Conservation (phyloP, 257 asterid species). For the Solanum rostratum region DNA sequence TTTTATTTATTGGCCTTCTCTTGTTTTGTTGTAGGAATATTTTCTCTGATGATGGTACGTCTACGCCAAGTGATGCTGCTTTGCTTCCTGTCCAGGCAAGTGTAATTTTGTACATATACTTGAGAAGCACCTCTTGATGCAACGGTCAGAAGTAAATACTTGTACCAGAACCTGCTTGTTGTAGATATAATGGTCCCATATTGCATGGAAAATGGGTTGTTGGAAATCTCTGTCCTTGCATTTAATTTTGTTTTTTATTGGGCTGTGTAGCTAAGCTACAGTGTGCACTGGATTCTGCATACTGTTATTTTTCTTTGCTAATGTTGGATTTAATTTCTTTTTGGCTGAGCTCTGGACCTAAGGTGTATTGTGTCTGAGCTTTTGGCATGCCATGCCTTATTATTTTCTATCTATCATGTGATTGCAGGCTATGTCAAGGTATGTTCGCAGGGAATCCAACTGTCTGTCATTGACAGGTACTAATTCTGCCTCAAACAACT, state of each 20-base stretch:
- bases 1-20: neutral
- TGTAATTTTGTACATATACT: slow-evolving; percentile 3
- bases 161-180: neutral
- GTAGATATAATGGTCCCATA: neutral
- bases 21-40: slow-evolving; percentile 44
- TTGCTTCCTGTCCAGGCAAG: slow-evolving; percentile 78
- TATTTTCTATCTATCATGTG: neutral
- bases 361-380: neutral
- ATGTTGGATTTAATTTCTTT: neutral
- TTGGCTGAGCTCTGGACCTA: neutral
- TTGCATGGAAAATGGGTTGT: neutral
- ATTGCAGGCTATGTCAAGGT: slow-evolving; percentile 71
- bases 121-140: neutral
- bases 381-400: neutral
- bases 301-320: neutral
- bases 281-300: neutral
- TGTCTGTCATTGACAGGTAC: slow-evolving; percentile 78
- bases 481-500: neutral
- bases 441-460: slow-evolving; percentile 61
- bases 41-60: slow-evolving; percentile 65
- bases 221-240: neutral
- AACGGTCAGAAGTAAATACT: neutral
- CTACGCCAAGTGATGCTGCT: slow-evolving; percentile 54
- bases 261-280: neutral
- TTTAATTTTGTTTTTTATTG: neutral